These are phyloP conservation scores for Umbilicaria muhlenbergii DNA, from an alignment of 495 filamentous ascomycete species.

Conservation along the genomic window DNA sequence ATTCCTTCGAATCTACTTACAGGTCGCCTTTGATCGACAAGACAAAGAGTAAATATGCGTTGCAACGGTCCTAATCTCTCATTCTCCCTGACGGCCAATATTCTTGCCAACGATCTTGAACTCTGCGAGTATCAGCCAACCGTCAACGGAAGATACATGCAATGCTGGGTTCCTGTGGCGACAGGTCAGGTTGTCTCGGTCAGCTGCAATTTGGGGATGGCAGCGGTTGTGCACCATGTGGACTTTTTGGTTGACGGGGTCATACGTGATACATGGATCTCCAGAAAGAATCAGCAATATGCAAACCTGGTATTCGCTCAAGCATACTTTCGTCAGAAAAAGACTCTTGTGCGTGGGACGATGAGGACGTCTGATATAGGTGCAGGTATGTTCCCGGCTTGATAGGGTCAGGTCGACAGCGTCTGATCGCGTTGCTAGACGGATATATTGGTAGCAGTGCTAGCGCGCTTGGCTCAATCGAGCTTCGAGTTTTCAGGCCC, in stretches of 20 bases:
- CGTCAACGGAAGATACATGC: background rate
- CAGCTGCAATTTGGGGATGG: background rate
- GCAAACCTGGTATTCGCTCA: background rate
- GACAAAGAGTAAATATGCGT: background rate
- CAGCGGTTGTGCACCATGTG: background rate
- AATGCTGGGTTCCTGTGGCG: conserved; percentile 1
- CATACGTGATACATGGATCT: background rate
- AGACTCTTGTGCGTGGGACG: background rate
- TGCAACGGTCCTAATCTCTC: background rate
- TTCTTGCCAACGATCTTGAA: conserved; percentile 1
- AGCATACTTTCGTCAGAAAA: background rate
- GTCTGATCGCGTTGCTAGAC: no score
- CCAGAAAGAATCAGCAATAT: background rate
- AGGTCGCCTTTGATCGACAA: no score
- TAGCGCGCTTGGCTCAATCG: no score
- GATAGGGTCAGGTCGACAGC: no score
- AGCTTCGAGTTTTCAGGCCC: no score
- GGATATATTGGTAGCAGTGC: no score
- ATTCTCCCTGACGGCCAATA: background rate
- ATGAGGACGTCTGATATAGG: background rate
- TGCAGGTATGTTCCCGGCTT: background rate
- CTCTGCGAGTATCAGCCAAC: background rate
- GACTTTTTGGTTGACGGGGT: conserved; percentile 3
- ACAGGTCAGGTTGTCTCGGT: background rate
- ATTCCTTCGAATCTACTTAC: no score